A percentile compares a stretch with the other conserved stretches of the same genome.
Evolutionary conservation across 164 flowering plant species (phyloP).

Genomic region (Annona cherimola): DNA sequence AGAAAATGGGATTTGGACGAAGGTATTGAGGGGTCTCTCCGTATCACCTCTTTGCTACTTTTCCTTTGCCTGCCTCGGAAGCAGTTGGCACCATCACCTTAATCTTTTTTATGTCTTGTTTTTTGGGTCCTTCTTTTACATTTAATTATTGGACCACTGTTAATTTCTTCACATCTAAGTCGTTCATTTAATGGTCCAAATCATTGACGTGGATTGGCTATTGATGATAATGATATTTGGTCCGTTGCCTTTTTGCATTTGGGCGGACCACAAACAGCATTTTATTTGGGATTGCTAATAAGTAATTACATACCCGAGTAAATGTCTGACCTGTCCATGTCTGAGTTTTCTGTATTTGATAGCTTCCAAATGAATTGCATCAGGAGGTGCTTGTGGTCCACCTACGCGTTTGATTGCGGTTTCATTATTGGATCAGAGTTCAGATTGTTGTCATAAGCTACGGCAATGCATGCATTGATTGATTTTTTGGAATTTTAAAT

Average conservation of each 20-base stretch:
- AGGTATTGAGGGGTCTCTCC: conserved; percentile 2
- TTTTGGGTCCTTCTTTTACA: neutral
- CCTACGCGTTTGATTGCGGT: neutral
- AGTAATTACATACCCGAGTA: neutral
- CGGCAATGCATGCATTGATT: neutral
- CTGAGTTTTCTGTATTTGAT: neutral
- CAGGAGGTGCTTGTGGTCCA: neutral
- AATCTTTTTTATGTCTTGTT: neutral
- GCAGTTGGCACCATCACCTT: neutral
- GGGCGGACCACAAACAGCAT: neutral
- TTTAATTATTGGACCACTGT: neutral
- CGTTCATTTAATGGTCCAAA: neutral
- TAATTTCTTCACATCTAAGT: neutral
- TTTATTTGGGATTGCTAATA: neutral
- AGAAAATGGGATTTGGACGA: neutral
- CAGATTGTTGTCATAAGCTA: neutral
- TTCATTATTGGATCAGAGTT: neutral
- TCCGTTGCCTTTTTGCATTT: neutral
- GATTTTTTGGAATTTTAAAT: too few species aligned
- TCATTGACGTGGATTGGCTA: neutral
- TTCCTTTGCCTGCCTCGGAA: neutral
- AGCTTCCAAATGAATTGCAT: too few species aligned
- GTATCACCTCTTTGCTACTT: neutral
- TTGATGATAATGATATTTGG: neutral
- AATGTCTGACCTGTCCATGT: neutral